Evolutionary conservation across 208 protist species (phyloP), one percentile per base, ranked within the genome.

Genomic region (Tritrichomonas musculus): DNA sequence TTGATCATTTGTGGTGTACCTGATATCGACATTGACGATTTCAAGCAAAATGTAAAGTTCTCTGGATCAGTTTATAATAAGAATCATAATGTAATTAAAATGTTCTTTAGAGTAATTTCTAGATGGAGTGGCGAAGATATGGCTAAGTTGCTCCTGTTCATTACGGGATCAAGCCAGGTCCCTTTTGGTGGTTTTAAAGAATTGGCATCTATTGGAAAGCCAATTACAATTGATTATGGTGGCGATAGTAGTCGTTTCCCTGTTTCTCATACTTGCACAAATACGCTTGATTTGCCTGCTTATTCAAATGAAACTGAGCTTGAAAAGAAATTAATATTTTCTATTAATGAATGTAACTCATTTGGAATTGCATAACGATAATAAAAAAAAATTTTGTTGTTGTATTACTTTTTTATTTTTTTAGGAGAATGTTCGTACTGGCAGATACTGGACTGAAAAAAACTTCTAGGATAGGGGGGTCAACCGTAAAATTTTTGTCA

Each of bases 111-210:
- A 69, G 96, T 96, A 0, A 96, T 99, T 20, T 93, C 96, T 14
- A 94, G 95, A 72, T 98, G 98, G 95, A 80, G 41, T 9, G 36
- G 93, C 55, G 96, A 97, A 94, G 97, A 98, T 93, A 93, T 96
- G 22, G 97, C 98, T 0, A 97, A 97, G 77, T 95, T 99, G 11
- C 95, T 99, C 25, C 98, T 99, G 96, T 99, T 99, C 95, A 97
- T 98, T 4, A 99, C 98, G 0, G 98, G 98, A 66, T 98, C 98
- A 20, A 97, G 97, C 17, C 98, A 98, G 94, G 97, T 99, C 36
- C 98, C 98, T 22, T 96, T 99, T n/a, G 98, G 97, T n/a, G 98
- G 98, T 22, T 99, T 99, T 95, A 95, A 95, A 57, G 96, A 97
- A 80, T 95, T 99, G 11, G 47, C 20, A 20, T 41, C 53, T 8